Base-by-base conservation (phyloP, 1,139 yeast genomes). In the Pichia sp. region DNA sequence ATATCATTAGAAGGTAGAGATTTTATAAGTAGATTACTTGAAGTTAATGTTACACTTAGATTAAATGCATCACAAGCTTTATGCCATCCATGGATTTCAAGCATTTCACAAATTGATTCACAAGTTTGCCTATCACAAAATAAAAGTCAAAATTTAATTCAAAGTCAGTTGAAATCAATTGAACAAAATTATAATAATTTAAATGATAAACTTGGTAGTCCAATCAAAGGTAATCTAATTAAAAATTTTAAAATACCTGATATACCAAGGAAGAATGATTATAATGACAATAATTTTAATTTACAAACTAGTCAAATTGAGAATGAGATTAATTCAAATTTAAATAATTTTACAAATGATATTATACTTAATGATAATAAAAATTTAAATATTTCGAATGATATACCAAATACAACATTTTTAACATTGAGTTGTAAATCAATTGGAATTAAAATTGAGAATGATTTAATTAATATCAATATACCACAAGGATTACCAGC, bases 41-140 rank as follows among this genome's bases (percentile, higher is more conserved):
- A 81, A 53, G 89, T 83, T 1, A 80, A 85, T 55, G 95, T 95
- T 1, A 65, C 70, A 30, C 61, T 70, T 28, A 69, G 96, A 46
- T 70, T 84, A 28, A 77, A 81, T 14, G 95, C 96, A 0, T 67
- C 67, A 7, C 75, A 74, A 44, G 95, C 95, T 0, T 66, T 88
- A 41, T 59, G 67, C 19, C 94, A 84, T 57, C 78, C 78, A 9
- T 88, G 88, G 88, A 60, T 80, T 34, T 60, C 56, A 19, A 71
- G 65, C 35, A 44, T 47, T n/a, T 52, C 63, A 3, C 61, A 61
- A 31, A 43, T 39, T 14, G 57, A 51, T 14, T 64, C 72, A 38
- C 76, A 72, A 36, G 66, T 78, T 4, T 78, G 86, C 46, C 61
- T 82, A 42, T 79, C 86, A 4, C 88, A 82, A 55, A 77, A 84